These are phyloP conservation scores for Patellaria atrata DNA, from an alignment of 495 filamentous ascomycete genomes.

Conservation along the genomic window DNA sequence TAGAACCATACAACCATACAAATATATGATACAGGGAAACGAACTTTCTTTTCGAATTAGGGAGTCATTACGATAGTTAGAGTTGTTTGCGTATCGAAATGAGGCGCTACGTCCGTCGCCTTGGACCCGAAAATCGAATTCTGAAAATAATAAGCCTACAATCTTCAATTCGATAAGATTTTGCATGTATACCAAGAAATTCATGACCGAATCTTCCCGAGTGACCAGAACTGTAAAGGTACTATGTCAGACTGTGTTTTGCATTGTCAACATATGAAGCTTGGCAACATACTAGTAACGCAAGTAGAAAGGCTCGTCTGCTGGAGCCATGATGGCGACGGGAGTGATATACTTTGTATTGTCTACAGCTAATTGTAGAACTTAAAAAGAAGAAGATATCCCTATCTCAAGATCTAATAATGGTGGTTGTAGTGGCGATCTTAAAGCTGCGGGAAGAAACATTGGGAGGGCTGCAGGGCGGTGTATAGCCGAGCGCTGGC, in stretches of 20 bases:
- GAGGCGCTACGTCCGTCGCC: constrained; percentile 91
- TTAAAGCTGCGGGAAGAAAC: too few species aligned
- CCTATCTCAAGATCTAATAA: too few species aligned
- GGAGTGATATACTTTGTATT: too few species aligned
- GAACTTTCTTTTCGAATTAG: constrained; percentile 98
- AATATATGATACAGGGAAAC: constrained; percentile 23
- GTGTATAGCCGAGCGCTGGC: too few species aligned
- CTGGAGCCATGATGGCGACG: constrained; percentile 35
- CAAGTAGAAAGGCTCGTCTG: constrained; percentile 79
- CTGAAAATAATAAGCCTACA: constrained; percentile 31
- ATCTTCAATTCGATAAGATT: neutral
- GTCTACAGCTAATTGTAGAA: too few species aligned
- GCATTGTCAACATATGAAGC: too few species aligned
- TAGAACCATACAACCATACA: neutral
- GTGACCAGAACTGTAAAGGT: constrained; percentile 82
- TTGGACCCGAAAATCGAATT: constrained; percentile 91
- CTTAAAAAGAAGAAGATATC: too few species aligned
- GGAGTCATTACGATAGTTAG: constrained; percentile 97
- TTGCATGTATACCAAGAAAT: constrained; percentile 62
- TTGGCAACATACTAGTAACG: constrained; percentile 72
- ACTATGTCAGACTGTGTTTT: too few species aligned
- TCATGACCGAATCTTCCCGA: constrained; percentile 97
- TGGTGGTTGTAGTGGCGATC: too few species aligned
- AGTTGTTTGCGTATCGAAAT: constrained; percentile 97
- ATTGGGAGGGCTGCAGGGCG: too few species aligned